A percentile compares a stretch with the other conserved stretches of the same genome.
Evolutionary conservation across 805 yeast genomes (phyloP).

Genomic region (Starmerella ratchasimensis): DNA sequence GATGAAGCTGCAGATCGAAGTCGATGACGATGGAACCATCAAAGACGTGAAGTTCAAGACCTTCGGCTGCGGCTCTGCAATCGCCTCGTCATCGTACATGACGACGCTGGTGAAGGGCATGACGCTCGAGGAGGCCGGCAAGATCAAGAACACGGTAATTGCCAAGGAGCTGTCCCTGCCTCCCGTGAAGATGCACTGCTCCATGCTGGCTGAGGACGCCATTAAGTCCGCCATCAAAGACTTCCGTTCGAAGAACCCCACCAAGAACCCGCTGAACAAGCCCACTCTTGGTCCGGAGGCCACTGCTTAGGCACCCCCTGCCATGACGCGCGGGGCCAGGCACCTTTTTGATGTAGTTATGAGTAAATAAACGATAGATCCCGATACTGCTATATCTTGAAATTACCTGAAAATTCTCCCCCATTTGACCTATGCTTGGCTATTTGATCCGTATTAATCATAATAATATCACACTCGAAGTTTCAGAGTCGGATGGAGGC

Average conservation of each 20-base stretch:
- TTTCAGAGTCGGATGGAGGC: too few relatives aligned
- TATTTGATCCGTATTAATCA: too few relatives aligned
- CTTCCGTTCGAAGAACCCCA: slow-evolving; percentile 65
- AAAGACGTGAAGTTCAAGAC: slow-evolving; percentile 95
- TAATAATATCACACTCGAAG: too few relatives aligned
- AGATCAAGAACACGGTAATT: slow-evolving; percentile 83
- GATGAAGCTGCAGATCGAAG: slow-evolving; percentile 92
- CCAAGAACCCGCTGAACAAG: slow-evolving; percentile 30
- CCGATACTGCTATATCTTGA: too few relatives aligned
- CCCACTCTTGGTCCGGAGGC: slow-evolving; percentile 49
- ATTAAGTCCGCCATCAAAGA: slow-evolving; percentile 95
- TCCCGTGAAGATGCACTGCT: slow-evolving; percentile 93
- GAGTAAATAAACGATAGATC: too few relatives aligned
- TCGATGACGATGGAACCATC: slow-evolving; percentile 80
- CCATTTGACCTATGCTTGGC: too few relatives aligned
- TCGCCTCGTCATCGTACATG: slow-evolving; percentile 88
- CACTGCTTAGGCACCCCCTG: too few relatives aligned
- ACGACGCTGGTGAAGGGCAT: slow-evolving; percentile 93
- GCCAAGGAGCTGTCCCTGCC: slow-evolving; percentile 92
- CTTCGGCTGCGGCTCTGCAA: slow-evolving; percentile 98
- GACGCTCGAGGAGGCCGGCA: slow-evolving; percentile 83
- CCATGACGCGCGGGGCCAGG: too few relatives aligned
- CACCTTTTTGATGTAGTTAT: too few relatives aligned
- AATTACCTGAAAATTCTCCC: too few relatives aligned
- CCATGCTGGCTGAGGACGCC: slow-evolving; percentile 98